A percentile compares a stretch with the other conserved stretches of the same genome.
phyloP scores from a whole-genome alignment of 192 early-diverging fungal genomes.

The Piromyces finnis region DNA sequence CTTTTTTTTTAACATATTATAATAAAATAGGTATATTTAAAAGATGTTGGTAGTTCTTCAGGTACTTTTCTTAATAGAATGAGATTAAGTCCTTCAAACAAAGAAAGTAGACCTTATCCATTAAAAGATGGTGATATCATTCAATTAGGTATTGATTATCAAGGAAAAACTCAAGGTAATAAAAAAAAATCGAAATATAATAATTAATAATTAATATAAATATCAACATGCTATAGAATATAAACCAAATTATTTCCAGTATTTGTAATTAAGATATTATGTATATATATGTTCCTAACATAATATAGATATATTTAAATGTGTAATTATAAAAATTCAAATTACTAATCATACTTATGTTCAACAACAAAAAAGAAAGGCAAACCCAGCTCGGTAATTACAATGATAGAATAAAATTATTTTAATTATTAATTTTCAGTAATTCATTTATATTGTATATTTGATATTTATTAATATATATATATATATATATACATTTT shows the following conservation, averaged over 20 bases:
- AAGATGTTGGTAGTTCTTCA: slow-evolving; percentile 89
- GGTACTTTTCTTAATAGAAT: slow-evolving; percentile 95
- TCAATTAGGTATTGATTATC: slow-evolving; percentile 40
- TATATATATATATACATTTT: too few species aligned
- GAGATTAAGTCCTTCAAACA: slow-evolving; percentile 68
- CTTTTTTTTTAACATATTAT: too few species aligned
- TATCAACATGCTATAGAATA: too few species aligned
- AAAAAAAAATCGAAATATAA: too few species aligned
- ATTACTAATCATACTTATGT: slow-evolving; percentile 32
- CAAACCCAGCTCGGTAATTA: slow-evolving; percentile 28
- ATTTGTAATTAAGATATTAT: too few species aligned
- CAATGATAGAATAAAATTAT: too few species aligned
- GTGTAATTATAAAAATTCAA: slow-evolving; percentile 18
- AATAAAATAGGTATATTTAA: slow-evolving; percentile 88
- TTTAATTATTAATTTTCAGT: too few species aligned
- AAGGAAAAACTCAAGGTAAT: slow-evolving; percentile 28
- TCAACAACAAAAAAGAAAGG: slow-evolving; percentile 17
- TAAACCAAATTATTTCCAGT: too few species aligned
- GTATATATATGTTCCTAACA: too few species aligned
- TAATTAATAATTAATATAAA: too few species aligned
- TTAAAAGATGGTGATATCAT: slow-evolving; percentile 38
- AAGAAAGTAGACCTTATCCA: slow-evolving; percentile 62
- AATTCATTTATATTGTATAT: too few species aligned
- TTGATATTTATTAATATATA: too few species aligned
- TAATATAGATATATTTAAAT: slow-evolving; percentile 21